Percentiles rank a stretch among this genome's conserved stretches.
Evolutionary conservation across 345 rosid genomes (phyloP).

Genomic region (Corchorus capsularis): DNA sequence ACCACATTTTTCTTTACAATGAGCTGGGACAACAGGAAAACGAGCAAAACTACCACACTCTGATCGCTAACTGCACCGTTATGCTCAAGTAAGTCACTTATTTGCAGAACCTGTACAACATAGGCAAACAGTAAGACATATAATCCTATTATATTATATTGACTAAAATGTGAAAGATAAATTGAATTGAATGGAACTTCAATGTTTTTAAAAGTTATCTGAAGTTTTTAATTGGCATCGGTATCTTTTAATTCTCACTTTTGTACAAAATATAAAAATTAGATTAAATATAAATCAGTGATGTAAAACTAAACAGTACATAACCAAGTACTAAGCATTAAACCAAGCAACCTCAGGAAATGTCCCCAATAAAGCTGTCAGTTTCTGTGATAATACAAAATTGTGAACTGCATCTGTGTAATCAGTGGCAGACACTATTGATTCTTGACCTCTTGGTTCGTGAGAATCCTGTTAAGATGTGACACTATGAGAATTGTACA

Average conservation of each 20-base stretch:
- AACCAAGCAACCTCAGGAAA: constrained; percentile 75
- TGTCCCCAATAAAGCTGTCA: constrained; percentile 73
- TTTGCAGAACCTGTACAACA: constrained; percentile 69
- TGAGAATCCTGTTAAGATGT: constrained; percentile 44
- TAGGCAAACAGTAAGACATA: not conserved
- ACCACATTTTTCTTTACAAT: constrained; percentile 67
- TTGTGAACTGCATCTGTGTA: constrained; percentile 85
- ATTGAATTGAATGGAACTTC: not conserved
- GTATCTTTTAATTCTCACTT: not conserved
- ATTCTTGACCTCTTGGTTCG: constrained; percentile 53
- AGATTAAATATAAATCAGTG: not conserved
- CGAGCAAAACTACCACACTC: constrained; percentile 74
- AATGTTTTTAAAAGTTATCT: not conserved
- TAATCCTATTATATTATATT: not conserved
- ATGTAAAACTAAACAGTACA: constrained; percentile 1
- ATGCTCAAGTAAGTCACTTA: constrained; percentile 87
- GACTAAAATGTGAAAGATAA: not conserved
- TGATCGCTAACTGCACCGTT: constrained; percentile 63
- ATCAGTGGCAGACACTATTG: constrained; percentile 64
- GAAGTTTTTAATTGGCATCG: not conserved
- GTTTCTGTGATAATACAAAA: constrained; percentile 77
- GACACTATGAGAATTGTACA: constrained; percentile 21
- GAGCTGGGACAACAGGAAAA: constrained; percentile 77
- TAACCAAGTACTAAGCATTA: not conserved
- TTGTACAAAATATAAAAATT: not conserved